Conservation (phyloP, 2,329 filamentous ascomycete species). For the Alternaria incomplexa region DNA sequence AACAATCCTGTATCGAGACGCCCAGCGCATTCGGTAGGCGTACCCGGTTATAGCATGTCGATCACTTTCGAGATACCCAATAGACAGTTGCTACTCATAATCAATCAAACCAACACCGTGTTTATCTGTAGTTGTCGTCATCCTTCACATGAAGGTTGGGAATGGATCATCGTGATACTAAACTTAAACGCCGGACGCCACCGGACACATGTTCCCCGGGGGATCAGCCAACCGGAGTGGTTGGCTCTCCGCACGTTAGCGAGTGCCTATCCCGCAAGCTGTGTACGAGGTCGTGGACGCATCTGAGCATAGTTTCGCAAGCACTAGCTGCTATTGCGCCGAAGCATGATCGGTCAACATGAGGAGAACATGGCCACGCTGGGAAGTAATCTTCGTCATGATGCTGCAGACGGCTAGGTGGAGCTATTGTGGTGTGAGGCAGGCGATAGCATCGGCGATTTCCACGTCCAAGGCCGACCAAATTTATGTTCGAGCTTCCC, state of each 20-base stretch:
- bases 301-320: not conserved
- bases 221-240: slow-evolving; percentile 22
- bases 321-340: not conserved
- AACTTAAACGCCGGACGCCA: slow-evolving; percentile 4
- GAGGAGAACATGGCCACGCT: slow-evolving; percentile 2
- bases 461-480: slow-evolving; percentile 15
- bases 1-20: not conserved
- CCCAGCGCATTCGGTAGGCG: not conserved
- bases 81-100: slow-evolving; percentile 9
- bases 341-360: slow-evolving; percentile 9
- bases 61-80: slow-evolving; percentile 14
- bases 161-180: not conserved
- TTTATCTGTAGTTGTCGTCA: not conserved
- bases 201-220: not conserved
- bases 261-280: not conserved
- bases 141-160: not conserved
- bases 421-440: slow-evolving; percentile 23
- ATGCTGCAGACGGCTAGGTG: slow-evolving; percentile 8
- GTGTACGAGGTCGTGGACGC: not conserved
- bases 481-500: slow-evolving; percentile 18
- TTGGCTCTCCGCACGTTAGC: slow-evolving; percentile 17
- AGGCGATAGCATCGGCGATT: slow-evolving; percentile 14
- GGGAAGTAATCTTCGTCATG: slow-evolving; percentile 5
- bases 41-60: slow-evolving; percentile 1
- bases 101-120: not conserved